Conservation (phyloP, 306 rosid genomes). For the Delonix regia region DNA sequence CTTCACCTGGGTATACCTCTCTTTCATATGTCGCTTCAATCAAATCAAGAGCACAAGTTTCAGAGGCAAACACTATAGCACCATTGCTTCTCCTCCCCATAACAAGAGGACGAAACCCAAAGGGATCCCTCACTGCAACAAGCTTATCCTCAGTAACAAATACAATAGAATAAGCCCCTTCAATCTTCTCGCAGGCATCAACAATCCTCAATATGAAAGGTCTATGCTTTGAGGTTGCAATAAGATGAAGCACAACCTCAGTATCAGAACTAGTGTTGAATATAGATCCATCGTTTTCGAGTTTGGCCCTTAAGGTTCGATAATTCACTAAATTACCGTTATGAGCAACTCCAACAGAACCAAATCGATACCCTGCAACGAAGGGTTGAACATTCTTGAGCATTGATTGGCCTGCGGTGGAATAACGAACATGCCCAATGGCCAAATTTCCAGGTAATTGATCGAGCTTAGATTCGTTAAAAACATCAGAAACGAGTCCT, state of each 20-base stretch:
- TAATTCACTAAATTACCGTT: slow-evolving; percentile 90
- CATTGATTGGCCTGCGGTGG: slow-evolving; percentile 86
- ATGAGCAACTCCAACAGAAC: slow-evolving; percentile 91
- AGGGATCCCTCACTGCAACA: slow-evolving; percentile 79
- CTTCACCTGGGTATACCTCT: slow-evolving; percentile 79
- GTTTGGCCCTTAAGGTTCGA: slow-evolving; percentile 56
- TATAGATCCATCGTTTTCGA: slow-evolving; percentile 77
- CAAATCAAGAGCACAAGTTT: slow-evolving; percentile 83
- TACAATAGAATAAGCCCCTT: slow-evolving; percentile 83
- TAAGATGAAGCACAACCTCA: slow-evolving; percentile 88
- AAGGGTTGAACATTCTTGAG: slow-evolving; percentile 87
- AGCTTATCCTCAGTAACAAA: slow-evolving; percentile 78
- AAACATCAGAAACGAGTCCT: slow-evolving; percentile 87
- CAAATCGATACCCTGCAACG: slow-evolving; percentile 81
- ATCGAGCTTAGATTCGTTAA: slow-evolving; percentile 61
- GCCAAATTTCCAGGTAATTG: slow-evolving; percentile 66
- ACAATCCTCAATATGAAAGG: slow-evolving; percentile 74
- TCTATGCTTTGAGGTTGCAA: slow-evolving; percentile 77
- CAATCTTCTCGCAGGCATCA: slow-evolving; percentile 81
- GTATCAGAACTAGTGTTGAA: slow-evolving; percentile 89
- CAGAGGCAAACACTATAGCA: slow-evolving; percentile 79
- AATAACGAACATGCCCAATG: slow-evolving; percentile 86
- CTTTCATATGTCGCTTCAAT: slow-evolving; percentile 80
- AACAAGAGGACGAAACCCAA: slow-evolving; percentile 79
- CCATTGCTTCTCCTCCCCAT: slow-evolving; percentile 87